Conservation (phyloP, 306 rosid genomes). For the Abrus pulchellus region DNA sequence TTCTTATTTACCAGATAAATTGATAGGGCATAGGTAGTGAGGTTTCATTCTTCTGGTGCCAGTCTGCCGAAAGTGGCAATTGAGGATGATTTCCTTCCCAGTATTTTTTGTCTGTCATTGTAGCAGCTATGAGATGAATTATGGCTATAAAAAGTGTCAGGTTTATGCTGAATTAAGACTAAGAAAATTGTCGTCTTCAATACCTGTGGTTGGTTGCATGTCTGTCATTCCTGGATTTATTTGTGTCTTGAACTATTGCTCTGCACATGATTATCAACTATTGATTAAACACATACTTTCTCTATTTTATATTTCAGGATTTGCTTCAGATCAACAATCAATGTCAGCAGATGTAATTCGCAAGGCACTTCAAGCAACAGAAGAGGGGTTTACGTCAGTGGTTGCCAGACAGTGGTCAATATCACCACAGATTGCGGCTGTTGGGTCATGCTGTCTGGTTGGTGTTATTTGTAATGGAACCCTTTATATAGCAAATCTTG, state of each 20-base stretch:
- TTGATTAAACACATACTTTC: slow-evolving; percentile 11
- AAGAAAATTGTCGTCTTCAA: slow-evolving; percentile 13
- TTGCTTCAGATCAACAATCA: slow-evolving; percentile 79
- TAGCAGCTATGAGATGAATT: slow-evolving; percentile 7
- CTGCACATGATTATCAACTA: neutral
- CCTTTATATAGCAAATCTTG: slow-evolving; percentile 81
- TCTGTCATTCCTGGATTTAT: slow-evolving; percentile 23
- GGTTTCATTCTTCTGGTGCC: slow-evolving; percentile 10
- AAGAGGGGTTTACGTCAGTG: slow-evolving; percentile 81
- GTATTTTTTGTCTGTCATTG: neutral
- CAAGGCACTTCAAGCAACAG: slow-evolving; percentile 93
- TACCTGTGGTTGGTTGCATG: neutral
- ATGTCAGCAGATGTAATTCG: slow-evolving; percentile 84
- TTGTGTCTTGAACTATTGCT: slow-evolving; percentile 27
- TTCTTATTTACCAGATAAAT: neutral
- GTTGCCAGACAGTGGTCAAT: slow-evolving; percentile 76
- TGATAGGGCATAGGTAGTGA: slow-evolving; percentile 13
- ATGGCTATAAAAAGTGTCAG: slow-evolving; percentile 10
- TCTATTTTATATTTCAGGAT: slow-evolving; percentile 63
- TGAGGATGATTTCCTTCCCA: slow-evolving; percentile 14
- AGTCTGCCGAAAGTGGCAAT: neutral
- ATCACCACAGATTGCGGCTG: slow-evolving; percentile 90
- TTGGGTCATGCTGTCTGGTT: slow-evolving; percentile 93
- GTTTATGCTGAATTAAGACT: slow-evolving; percentile 1
- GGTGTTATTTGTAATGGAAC: slow-evolving; percentile 79